A percentile compares a stretch with the other conserved stretches of the same genome.
Evolutionary conservation across 805 yeast genomes (phyloP).

Genomic region (Starmerella bombicola): DNA sequence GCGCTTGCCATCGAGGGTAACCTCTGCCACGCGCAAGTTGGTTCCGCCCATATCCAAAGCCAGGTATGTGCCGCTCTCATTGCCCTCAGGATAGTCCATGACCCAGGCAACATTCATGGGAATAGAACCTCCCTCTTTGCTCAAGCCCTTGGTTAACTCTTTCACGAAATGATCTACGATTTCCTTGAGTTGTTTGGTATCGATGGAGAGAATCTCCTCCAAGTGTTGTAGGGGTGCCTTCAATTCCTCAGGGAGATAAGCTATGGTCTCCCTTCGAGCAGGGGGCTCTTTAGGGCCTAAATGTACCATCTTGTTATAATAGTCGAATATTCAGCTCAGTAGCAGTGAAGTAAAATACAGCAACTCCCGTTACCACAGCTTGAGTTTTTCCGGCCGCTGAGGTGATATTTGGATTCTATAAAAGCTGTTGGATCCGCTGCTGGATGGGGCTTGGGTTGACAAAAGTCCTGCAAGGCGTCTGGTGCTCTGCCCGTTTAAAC

Average conservation of each 20-base stretch:
- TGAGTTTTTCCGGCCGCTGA: conserved; percentile 1
- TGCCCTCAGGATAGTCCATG: conserved; percentile 81
- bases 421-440: not conserved
- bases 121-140: conserved; percentile 57
- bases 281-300: conserved; percentile 77
- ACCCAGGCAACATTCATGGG: conserved; percentile 99
- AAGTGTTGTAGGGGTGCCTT: conserved; percentile 44
- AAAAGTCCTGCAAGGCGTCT: too few relatives aligned
- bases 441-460: too few relatives aligned
- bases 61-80: conserved; percentile 76
- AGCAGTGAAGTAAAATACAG: too few relatives aligned
- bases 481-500: too few relatives aligned
- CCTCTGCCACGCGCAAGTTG: conserved; percentile 82
- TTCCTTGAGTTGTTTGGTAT: conserved; percentile 45
- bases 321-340: too few relatives aligned
- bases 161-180: conserved; percentile 63
- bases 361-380: too few relatives aligned
- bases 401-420: not conserved
- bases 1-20: conserved; percentile 68
- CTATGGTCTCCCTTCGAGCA: conserved; percentile 51
- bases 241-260: conserved; percentile 55
- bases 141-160: conserved; percentile 72
- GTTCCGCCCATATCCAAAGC: conserved; percentile 98
- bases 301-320: conserved; percentile 47
- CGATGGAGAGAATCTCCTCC: conserved; percentile 51